Conservation (phyloP, 2,329 filamentous ascomycete genomes). For the Macroventuria anomochaeta region DNA sequence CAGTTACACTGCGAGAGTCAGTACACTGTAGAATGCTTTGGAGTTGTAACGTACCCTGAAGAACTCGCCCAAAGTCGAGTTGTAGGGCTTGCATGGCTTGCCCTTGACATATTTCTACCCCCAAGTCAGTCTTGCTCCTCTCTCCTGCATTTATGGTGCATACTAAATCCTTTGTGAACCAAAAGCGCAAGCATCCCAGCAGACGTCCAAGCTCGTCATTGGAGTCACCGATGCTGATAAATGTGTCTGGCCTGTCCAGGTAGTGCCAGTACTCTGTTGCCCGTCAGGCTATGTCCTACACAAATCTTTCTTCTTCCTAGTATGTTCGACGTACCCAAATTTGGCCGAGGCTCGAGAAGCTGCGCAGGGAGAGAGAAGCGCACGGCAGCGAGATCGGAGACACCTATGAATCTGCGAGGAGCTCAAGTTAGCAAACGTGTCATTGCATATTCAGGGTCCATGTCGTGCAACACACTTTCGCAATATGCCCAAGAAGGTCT, state of each 20-base stretch:
- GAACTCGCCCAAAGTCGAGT: constrained; percentile 95
- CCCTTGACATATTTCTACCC: constrained; percentile 92
- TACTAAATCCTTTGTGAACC: constrained; percentile 96
- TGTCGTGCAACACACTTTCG: constrained; percentile 69
- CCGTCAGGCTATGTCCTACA: constrained; percentile 30
- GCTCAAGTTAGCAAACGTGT: constrained; percentile 19
- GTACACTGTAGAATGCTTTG: neutral
- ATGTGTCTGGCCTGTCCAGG: constrained; percentile 91
- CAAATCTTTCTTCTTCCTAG: neutral
- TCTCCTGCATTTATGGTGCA: constrained; percentile 22
- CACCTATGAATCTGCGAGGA: constrained; percentile 81
- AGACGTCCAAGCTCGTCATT: constrained; percentile 92
- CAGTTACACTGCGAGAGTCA: constrained; percentile 76
- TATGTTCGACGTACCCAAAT: constrained; percentile 66
- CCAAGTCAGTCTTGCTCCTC: constrained; percentile 26
- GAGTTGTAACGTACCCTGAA: constrained; percentile 71
- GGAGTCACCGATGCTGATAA: constrained; percentile 82
- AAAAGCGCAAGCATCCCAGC: constrained; percentile 93
- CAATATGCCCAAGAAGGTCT: constrained; percentile 85
- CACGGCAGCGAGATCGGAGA: constrained; percentile 92
- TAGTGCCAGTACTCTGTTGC: constrained; percentile 94
- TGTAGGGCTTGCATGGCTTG: constrained; percentile 98
- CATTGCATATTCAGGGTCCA: constrained; percentile 10
- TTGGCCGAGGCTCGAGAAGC: constrained; percentile 92
- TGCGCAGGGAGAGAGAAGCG: constrained; percentile 96